These are phyloP conservation scores for Mucor saturninus DNA, from an alignment of 371 early-diverging fungal genomes.

Conservation along the genomic window DNA sequence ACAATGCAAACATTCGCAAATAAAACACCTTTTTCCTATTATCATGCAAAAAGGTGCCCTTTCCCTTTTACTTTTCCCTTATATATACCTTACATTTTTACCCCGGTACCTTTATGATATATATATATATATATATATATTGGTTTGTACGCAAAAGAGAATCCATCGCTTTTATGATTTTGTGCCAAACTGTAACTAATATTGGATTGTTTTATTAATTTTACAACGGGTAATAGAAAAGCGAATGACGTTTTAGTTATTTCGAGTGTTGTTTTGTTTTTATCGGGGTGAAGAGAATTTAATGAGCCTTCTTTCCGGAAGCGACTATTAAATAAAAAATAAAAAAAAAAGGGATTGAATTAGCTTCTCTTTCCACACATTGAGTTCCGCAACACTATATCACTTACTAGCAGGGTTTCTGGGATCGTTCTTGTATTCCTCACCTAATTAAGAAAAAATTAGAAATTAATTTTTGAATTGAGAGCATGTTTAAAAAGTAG, in stretches of 20 bases:
- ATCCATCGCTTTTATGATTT: too few species aligned
- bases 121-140: too few species aligned
- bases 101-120: too few species aligned
- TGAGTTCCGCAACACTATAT: background rate
- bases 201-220: slow-evolving; percentile 5
- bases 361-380: background rate
- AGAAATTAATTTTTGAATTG: background rate
- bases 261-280: slow-evolving; percentile 9
- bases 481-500: background rate
- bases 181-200: background rate
- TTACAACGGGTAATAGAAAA: slow-evolving; percentile 12
- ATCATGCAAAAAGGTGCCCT: too few species aligned
- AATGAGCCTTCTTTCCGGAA: slow-evolving; percentile 61
- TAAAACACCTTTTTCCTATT: background rate
- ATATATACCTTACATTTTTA: too few species aligned
- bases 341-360: background rate
- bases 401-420: slow-evolving; percentile 64
- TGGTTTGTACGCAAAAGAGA: too few species aligned
- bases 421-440: slow-evolving; percentile 60
- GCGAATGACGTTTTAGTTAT: slow-evolving; percentile 5
- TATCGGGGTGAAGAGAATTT: slow-evolving; percentile 19
- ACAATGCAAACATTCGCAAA: background rate
- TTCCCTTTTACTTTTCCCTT: too few species aligned
- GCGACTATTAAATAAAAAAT: slow-evolving; percentile 39
- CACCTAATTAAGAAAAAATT: slow-evolving; percentile 34